A percentile compares a stretch with the other conserved stretches of the same genome.
Evolutionary conservation across 2,329 filamentous ascomycete species (phyloP).

Genomic region (Fusarium veterinarium): DNA sequence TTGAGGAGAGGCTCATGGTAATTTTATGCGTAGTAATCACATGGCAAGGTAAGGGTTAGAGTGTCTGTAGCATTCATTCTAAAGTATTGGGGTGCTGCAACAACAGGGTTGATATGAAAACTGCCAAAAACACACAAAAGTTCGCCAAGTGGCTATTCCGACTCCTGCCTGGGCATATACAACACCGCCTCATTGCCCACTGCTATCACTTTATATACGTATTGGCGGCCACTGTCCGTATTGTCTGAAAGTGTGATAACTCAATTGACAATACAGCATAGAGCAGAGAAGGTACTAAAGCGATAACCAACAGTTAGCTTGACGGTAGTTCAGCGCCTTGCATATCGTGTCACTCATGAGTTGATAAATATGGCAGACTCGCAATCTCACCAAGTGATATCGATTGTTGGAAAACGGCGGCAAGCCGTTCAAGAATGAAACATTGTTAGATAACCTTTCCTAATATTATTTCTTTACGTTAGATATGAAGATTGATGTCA

Average conservation of each 20-base stretch:
- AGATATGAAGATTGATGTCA: background rate
- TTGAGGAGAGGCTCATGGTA: background rate
- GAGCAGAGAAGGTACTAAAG: background rate
- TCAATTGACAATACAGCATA: background rate
- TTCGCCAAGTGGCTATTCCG: background rate
- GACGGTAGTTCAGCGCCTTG: fast-evolving
- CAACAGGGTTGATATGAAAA: background rate
- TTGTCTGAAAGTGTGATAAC: background rate
- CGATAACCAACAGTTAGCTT: background rate
- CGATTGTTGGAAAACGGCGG: background rate
- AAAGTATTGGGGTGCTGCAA: background rate
- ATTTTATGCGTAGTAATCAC: background rate
- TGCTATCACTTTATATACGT: background rate
- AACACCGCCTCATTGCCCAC: background rate
- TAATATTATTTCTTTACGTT: background rate
- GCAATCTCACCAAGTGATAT: background rate
- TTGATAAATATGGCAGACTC: background rate
- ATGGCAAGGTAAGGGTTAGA: background rate
- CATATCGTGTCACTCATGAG: background rate
- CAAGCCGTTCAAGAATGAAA: background rate
- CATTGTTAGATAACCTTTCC: too few relatives aligned
- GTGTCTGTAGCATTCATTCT: background rate
- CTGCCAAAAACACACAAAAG: background rate
- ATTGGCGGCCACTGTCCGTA: background rate
- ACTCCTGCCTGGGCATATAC: too few relatives aligned